phyloP scores from a whole-genome alignment of 2,329 filamentous ascomycete genomes.

The Zalaria obscura region DNA sequence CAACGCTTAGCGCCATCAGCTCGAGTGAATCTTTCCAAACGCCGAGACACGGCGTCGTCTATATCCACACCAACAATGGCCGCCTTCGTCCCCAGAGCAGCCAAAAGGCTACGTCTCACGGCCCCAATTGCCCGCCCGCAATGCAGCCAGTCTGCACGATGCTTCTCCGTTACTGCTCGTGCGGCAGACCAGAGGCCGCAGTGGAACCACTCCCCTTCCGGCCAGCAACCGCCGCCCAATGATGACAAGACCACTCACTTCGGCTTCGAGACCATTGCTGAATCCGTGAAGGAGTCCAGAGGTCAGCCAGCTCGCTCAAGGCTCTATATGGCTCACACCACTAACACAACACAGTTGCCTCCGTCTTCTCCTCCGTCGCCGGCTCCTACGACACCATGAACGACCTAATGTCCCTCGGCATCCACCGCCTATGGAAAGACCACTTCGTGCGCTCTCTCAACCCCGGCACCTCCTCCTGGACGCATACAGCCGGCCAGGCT shows the following conservation, averaged over 20 bases:
- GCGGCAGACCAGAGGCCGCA: constrained; percentile 2
- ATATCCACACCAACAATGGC: constrained; percentile 9
- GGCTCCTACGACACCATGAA: constrained; percentile 97
- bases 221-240: constrained; percentile 6
- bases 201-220: not conserved
- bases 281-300: constrained; percentile 59
- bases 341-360: constrained; percentile 45
- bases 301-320: constrained; percentile 25
- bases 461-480: constrained; percentile 44
- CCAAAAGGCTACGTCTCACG: constrained; percentile 17
- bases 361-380: constrained; percentile 90
- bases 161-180: constrained; percentile 1
- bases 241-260: constrained; percentile 66
- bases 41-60: not conserved
- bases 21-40: not conserved
- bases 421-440: constrained; percentile 95
- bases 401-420: constrained; percentile 94
- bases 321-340: constrained; percentile 3
- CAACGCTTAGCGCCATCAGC: not conserved
- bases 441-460: constrained; percentile 88
- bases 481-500: constrained; percentile 24
- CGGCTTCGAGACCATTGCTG: constrained; percentile 73
- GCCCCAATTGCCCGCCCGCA: not conserved
- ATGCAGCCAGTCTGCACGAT: not conserved
- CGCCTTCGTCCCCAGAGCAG: constrained; percentile 11